phyloP scores from a whole-genome alignment of 2,329 filamentous ascomycete genomes.

The Cryphonectria japonica region DNA sequence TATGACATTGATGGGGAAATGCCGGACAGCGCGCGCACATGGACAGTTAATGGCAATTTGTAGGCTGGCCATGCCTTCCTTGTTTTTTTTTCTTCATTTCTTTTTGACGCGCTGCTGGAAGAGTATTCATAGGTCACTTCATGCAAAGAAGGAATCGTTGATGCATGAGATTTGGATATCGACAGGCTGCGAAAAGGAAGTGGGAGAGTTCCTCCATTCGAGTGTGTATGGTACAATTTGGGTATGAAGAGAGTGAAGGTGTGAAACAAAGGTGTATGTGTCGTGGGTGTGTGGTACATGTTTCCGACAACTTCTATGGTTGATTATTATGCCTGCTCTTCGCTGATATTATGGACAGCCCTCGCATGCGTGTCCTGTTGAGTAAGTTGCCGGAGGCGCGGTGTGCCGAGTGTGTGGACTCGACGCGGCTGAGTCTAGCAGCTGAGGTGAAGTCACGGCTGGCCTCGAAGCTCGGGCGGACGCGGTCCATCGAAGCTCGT shows the following conservation, averaged over 20 bases:
- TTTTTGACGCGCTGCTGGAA: slow-evolving; percentile 13
- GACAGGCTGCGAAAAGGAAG: slow-evolving; percentile 23
- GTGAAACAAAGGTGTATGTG: slow-evolving; percentile 13
- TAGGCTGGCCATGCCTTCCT: slow-evolving; percentile 6
- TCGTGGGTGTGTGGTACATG: not conserved
- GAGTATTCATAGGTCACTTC: slow-evolving; percentile 26
- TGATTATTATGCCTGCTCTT: slow-evolving; percentile 33
- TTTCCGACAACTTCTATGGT: not conserved
- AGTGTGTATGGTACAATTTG: slow-evolving; percentile 22
- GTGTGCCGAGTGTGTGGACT: slow-evolving; percentile 65
- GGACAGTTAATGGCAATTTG: not conserved
- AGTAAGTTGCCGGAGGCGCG: slow-evolving; percentile 28
- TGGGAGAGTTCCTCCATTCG: slow-evolving; percentile 10
- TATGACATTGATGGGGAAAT: not conserved
- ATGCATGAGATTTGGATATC: slow-evolving; percentile 29
- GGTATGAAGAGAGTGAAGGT: not conserved
- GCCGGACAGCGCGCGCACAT: slow-evolving; percentile 16
- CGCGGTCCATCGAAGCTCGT: slow-evolving; percentile 83
- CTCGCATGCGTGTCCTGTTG: slow-evolving; percentile 34
- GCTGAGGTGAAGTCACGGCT: slow-evolving; percentile 92
- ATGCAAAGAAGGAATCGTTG: slow-evolving; percentile 26
- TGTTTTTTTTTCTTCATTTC: not conserved
- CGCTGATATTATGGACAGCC: slow-evolving; percentile 36
- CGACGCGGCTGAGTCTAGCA: slow-evolving; percentile 80
- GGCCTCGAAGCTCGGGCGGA: slow-evolving; percentile 81